A percentile compares a stretch with the other conserved stretches of the same genome.
These are phyloP conservation scores for Nemania abortiva DNA, from an alignment of 2,329 filamentous ascomycete species.

Conservation along the genomic window DNA sequence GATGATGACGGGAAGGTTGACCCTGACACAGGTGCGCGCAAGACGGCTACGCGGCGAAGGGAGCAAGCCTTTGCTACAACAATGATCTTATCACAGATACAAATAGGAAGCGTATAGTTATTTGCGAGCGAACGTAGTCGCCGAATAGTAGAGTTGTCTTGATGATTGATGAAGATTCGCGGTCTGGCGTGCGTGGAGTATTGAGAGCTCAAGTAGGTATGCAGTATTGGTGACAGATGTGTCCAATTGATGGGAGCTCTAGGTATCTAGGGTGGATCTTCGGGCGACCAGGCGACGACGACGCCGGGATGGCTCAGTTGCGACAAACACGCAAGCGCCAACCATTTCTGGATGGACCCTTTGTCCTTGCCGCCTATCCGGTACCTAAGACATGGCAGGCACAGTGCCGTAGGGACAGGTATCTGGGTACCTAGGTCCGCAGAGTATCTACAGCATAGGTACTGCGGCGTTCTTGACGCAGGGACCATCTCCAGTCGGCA, in stretches of 20 bases:
- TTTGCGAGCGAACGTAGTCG: conserved; percentile 2
- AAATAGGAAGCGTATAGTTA: background rate
- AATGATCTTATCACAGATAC: background rate
- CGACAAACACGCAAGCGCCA: conserved; percentile 31
- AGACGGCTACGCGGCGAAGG: conserved; percentile 19
- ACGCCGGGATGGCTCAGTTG: conserved; percentile 24
- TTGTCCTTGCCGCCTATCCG: background rate
- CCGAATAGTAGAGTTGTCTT: conserved; percentile 12
- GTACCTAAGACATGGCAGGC: background rate
- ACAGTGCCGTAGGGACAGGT: background rate
- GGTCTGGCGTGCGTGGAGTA: conserved; percentile 16
- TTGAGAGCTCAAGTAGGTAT: conserved; percentile 20
- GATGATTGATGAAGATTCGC: conserved; percentile 29
- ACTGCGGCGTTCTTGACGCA: background rate
- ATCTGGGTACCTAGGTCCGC: background rate
- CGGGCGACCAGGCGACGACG: conserved; percentile 31
- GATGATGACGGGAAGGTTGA: conserved; percentile 2
- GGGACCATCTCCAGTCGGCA: background rate
- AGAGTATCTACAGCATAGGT: no score
- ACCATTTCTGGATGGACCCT: background rate
- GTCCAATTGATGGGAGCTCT: conserved; percentile 33
- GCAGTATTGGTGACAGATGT: conserved; percentile 21
- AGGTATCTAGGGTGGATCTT: conserved; percentile 28
- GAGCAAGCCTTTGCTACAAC: background rate
- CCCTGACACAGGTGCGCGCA: conserved; percentile 6